Base-by-base conservation (phyloP, 169 alveolate species). In the Cyclospora cayetanensis region DNA sequence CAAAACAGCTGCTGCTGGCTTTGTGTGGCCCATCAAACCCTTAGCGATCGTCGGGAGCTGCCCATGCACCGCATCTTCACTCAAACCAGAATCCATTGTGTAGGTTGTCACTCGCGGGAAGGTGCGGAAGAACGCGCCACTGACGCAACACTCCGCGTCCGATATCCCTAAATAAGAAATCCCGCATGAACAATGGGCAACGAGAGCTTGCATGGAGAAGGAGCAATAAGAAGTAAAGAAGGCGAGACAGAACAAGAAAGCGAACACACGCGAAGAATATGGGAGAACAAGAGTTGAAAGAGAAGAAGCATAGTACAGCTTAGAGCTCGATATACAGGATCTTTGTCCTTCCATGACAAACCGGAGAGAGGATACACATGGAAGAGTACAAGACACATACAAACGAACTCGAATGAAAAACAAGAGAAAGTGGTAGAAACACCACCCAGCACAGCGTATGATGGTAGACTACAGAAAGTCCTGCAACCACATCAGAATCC, bases 111-210 rank as follows among this genome's bases (percentile, higher is more conserved):
- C 96, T n/a, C 96, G 31, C 1, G 98, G 98, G 68, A 95, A 96
- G 1, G 97, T 94, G 88, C 97, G 91, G 72, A 94, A 96, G 89
- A 94, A 95, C 25, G 97, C 96, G 15, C 97, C 97, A 42, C 96
- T 95, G 7, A 95, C 97, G 76, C 98, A 96, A 65, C 97, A 94
- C 80, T 97, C 98, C 7, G 97, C 97, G 65, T 96, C 97, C 7
- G 98, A 97, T 9, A 96, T 92, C 0, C 98, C 97, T 93, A n/a
- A n/a, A n/a, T n/a, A n/a, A n/a, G n/a, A n/a, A n/a, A n/a, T n/a
- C n/a, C n/a, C n/a, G n/a, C n/a, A n/a, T n/a, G n/a, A n/a, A n/a
- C n/a, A n/a, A n/a, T n/a, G n/a, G n/a, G n/a, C n/a, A n/a, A n/a
- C n/a, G n/a, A n/a, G n/a, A n/a, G n/a, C n/a, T n/a, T n/a, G n/a